phyloP scores from a whole-genome alignment of 2,329 filamentous ascomycete species.

The Stemphylium beticola region DNA sequence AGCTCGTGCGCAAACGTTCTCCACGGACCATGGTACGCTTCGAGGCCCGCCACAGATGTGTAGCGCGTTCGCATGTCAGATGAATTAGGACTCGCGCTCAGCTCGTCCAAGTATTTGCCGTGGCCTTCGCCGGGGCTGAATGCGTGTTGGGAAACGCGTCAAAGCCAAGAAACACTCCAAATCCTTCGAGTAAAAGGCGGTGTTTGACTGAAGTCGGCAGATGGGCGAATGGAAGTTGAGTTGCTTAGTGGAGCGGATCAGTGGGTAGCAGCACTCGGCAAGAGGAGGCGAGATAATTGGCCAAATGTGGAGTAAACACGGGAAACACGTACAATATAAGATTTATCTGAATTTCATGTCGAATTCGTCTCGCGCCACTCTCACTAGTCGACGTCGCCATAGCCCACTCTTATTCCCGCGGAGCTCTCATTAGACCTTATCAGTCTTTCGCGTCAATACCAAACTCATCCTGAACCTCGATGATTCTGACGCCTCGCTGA shows the following conservation, averaged over 20 bases:
- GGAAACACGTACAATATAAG: conserved; percentile 1
- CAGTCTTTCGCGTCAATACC: conserved; percentile 54
- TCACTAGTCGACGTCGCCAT: background rate
- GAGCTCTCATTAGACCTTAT: background rate
- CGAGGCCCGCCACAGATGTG: background rate
- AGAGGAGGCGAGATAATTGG: background rate
- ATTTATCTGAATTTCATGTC: background rate
- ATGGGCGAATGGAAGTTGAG: background rate
- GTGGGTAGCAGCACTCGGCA: background rate
- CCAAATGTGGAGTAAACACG: background rate
- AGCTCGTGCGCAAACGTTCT: background rate
- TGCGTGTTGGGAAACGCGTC: background rate
- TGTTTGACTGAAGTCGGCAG: background rate
- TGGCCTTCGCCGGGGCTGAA: background rate
- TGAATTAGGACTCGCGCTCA: no score
- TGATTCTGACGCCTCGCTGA: conserved; percentile 62
- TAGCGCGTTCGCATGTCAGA: no score
- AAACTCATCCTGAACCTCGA: conserved; percentile 57
- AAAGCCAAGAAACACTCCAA: background rate
- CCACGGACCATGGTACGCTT: background rate
- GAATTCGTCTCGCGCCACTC: background rate
- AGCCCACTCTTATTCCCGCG: background rate
- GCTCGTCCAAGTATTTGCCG: background rate
- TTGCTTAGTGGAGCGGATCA: background rate
- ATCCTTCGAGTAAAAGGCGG: background rate